phyloP scores from a whole-genome alignment of 768 basidiomycete species.

The Mycena alexandri region DNA sequence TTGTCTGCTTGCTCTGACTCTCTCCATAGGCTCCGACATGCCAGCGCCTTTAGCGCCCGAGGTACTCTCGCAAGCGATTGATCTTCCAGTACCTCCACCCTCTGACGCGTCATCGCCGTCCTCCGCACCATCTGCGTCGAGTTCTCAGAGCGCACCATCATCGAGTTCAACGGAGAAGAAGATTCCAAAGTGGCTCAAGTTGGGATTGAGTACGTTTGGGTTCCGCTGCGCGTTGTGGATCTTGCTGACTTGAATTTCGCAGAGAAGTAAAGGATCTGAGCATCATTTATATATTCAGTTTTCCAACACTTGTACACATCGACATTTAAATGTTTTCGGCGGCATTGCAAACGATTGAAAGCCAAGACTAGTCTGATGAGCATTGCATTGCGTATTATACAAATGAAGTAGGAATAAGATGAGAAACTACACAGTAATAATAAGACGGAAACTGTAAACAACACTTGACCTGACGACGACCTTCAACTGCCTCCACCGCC shows the following conservation, averaged over 20 bases:
- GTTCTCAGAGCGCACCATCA: not conserved
- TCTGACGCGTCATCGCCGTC: constrained; percentile 34
- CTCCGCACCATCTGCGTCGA: constrained; percentile 12
- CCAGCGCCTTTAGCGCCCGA: constrained; percentile 74
- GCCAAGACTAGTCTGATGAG: not conserved
- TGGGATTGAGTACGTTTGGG: constrained; percentile 64
- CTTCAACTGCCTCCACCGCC: not conserved
- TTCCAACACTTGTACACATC: too few species aligned
- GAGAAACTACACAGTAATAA: not conserved
- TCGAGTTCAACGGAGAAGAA: constrained; percentile 59
- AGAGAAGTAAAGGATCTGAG: constrained; percentile 38
- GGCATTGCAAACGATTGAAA: too few species aligned
- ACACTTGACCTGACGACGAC: too few species aligned
- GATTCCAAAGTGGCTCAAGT: constrained; percentile 85
- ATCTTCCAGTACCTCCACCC: constrained; percentile 72
- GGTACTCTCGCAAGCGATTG: constrained; percentile 70
- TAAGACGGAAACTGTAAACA: not conserved
- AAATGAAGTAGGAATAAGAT: constrained; percentile 32
- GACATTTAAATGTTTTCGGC: too few species aligned
- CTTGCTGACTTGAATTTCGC: not conserved
- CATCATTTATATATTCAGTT: too few species aligned
- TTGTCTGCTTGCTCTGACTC: constrained; percentile 6
- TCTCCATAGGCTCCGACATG: constrained; percentile 58
- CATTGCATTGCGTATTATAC: constrained; percentile 25
- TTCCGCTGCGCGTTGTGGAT: too few species aligned